Base-by-base conservation (phyloP, 1,139 yeast genomes). In the Hanseniaspora gamundiae region DNA sequence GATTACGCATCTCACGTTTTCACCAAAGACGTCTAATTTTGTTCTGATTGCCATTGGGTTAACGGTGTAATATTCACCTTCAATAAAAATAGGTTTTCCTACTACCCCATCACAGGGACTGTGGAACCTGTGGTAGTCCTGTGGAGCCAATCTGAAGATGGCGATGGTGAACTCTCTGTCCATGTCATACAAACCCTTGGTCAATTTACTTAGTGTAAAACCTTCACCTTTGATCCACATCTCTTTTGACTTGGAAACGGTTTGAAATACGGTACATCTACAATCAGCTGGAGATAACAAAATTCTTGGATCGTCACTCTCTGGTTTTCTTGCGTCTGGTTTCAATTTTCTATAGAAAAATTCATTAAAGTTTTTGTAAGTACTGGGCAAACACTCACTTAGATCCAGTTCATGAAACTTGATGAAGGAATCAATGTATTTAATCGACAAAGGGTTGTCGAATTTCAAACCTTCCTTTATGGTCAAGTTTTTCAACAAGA, bases 21-120 rank as follows among this genome's bases (percentile, higher is more conserved):
- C 96, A 4, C 97, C 95, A 64, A 78, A 91, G 1, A 91, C 97
- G 61, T 91, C 97, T 45, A 91, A 61, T 38, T 78, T 76, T 1
- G 94, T 83, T 47, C 97, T 66, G 40, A 91, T 74, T 0, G 97
- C 97, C 96, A 91, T 91, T 1, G 97, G 97, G 56, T 91, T 91
- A 11, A 91, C 98, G 0, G 97, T 91, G 58, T 86, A 91, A 60
- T 91, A 91, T 54, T 87, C 94, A 1, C 97, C 98, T 38, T 76
- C 81, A 39, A 91, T 81, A 49, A 68, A 70, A 46, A 70, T 70
- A 26, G 93, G 80, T 47, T 73, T 68, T 1, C 82, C 83, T 38
- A 91, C 64, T 0, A 59, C 59, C 1, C 96, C 97, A 48, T 73
- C 73, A 1, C 88, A 88, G 0, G 97, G 95, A 13, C 78, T 72